Evolutionary conservation across 495 filamentous ascomycete species (phyloP).

Genomic region (Parachaetomium inaequale): DNA sequence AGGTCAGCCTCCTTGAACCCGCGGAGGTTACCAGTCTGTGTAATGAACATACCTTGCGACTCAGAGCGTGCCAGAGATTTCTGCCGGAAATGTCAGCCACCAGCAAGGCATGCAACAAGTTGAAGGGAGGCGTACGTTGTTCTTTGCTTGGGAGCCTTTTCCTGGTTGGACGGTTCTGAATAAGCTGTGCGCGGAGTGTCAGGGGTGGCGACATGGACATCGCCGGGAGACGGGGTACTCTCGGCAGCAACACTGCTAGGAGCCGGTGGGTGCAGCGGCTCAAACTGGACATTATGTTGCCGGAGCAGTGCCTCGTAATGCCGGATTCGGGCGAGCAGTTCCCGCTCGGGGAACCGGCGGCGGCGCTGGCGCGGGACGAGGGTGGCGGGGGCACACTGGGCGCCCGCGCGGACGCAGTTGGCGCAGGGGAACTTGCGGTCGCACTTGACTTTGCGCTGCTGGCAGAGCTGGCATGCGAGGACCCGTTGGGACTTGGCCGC

Average conservation of each 20-base stretch:
- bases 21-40: not conserved
- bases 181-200: not conserved
- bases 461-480: conserved; percentile 56
- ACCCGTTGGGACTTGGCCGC: conserved; percentile 27
- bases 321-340: conserved; percentile 51
- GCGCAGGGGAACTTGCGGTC: conserved; percentile 54
- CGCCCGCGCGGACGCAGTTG: conserved; percentile 43
- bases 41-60: conserved; percentile 40
- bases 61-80: conserved; percentile 48
- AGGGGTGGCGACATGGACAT: not conserved
- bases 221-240: not conserved
- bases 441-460: conserved; percentile 59
- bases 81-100: conserved; percentile 23
- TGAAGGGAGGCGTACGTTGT: not conserved
- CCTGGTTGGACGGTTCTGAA: not conserved
- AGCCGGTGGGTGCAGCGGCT: conserved; percentile 43
- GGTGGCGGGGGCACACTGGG: conserved; percentile 49
- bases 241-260: not conserved
- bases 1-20: not conserved
- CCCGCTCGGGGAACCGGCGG: conserved; percentile 53
- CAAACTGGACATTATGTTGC: conserved; percentile 50
- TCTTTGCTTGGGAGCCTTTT: not conserved
- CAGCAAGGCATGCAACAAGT: not conserved
- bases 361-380: conserved; percentile 41
- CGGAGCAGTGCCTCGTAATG: conserved; percentile 52